Evolutionary conservation across 1,284 basidiomycete species (phyloP), one percentile per base, ranked within the genome.

Genomic region (Pulchroboletus neoregius): DNA sequence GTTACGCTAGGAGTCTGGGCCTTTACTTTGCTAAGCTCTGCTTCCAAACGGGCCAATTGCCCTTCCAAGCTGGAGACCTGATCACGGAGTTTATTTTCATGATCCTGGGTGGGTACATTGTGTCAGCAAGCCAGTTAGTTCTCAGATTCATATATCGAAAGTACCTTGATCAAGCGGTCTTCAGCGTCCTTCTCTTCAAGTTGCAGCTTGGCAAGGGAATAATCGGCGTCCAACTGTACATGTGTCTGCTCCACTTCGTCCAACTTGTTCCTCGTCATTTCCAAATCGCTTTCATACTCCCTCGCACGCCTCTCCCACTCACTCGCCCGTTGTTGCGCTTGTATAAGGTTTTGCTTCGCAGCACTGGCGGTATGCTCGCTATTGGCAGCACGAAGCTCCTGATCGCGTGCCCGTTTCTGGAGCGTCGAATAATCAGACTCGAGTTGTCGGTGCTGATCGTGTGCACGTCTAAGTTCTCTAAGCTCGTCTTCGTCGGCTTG

Each of bases 291-390:
- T 62, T 88, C 83, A 43, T 75, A 74, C 51, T 86, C 84, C 58
- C 81, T 82, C n/a, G 84, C 78, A 32, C 81, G 80, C 54, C 75
- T 76, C 66, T 91, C 87, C 86, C 86, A 89, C 55, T 91, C 88
- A 2, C 76, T 69, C 4, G 84, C 74, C 28, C 85, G 84, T 59
- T 87, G 84, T 53, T 89, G 84, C 22, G 84, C 81, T 53, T 85
- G 82, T 23, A 75, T 65, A 20, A 90, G 72, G 60, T 67, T 84
- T 58, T 87, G 81, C 38, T 80, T 78, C 3, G 79, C 74, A 12
- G 80, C 68, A 23, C 68, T 67, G 1, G 79, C 72, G 6, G 79
- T 68, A 48, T 79, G 78, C 45, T 90, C 86, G 54, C 70, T 77
- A 53, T 78, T 84, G 18, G 71, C 60, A 5, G 75, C 58, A 60